Conservation (phyloP, 208 protist genomes). For the Trypanosoma brucei region DNA sequence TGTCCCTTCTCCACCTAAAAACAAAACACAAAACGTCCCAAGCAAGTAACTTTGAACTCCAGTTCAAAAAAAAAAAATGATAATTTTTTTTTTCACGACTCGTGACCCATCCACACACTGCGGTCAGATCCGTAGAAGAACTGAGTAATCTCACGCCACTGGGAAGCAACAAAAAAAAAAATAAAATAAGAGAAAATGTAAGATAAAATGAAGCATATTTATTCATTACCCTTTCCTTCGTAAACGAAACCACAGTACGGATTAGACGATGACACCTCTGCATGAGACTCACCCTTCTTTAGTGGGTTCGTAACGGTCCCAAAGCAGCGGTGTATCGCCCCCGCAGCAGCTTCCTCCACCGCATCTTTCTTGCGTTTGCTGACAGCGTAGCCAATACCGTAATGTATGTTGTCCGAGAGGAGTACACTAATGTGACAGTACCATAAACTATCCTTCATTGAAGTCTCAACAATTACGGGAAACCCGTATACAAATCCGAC, state of each 20-base stretch:
- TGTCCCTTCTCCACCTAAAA: no score
- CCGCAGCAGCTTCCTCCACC: constrained; percentile 27
- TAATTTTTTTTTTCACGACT: no score
- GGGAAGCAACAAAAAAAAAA: no score
- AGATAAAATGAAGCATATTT: constrained; percentile 25
- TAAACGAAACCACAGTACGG: constrained; percentile 21
- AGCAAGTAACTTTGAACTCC: no score
- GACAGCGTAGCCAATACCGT: constrained; percentile 27
- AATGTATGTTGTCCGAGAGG: constrained; percentile 31
- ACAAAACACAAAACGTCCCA: no score
- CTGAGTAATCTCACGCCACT: no score
- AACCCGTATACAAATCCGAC: constrained; percentile 23
- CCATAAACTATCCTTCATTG: constrained; percentile 29
- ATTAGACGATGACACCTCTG: background rate
- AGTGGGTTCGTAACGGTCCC: background rate
- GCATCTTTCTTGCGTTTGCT: constrained; percentile 47
- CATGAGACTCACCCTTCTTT: background rate
- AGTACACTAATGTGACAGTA: constrained; percentile 48
- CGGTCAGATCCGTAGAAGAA: no score
- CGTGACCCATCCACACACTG: no score
- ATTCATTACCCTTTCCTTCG: background rate
- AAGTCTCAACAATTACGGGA: constrained; percentile 18
- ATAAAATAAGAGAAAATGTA: no score
- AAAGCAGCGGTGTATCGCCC: constrained; percentile 20
- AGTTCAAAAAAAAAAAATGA: no score